Evolutionary conservation across 768 basidiomycete genomes (phyloP).

Genomic region (Aureoboletus auriporus): DNA sequence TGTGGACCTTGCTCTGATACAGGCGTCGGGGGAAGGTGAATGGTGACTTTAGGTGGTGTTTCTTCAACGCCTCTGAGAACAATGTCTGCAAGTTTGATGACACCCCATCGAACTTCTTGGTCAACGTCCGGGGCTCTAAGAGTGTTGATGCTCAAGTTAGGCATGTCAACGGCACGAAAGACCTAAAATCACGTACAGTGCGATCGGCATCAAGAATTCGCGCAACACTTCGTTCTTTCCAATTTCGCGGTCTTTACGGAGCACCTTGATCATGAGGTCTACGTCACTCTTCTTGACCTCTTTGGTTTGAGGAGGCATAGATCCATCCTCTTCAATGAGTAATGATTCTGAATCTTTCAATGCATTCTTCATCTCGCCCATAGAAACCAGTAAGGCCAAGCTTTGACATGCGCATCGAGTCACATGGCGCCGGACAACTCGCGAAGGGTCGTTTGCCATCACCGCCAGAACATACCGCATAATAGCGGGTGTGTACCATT

Average conservation of each 20-base stretch:
- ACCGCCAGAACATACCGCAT: slow-evolving; percentile 87
- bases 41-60: slow-evolving; percentile 78
- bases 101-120: slow-evolving; percentile 85
- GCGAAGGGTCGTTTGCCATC: slow-evolving; percentile 81
- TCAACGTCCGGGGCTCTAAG: slow-evolving; percentile 73
- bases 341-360: slow-evolving; percentile 72
- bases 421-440: slow-evolving; percentile 79
- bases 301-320: slow-evolving; percentile 61
- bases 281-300: slow-evolving; percentile 80
- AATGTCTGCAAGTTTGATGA: slow-evolving; percentile 89
- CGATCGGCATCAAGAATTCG: slow-evolving; percentile 77
- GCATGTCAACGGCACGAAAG: neutral
- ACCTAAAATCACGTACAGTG: slow-evolving; percentile 52
- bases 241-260: slow-evolving; percentile 84
- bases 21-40: slow-evolving; percentile 77
- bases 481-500: slow-evolving; percentile 81
- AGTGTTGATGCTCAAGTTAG: neutral
- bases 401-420: slow-evolving; percentile 84
- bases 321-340: slow-evolving; percentile 85
- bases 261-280: slow-evolving; percentile 79
- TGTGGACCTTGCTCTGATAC: slow-evolving; percentile 57
- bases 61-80: slow-evolving; percentile 82
- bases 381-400: slow-evolving; percentile 76
- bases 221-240: slow-evolving; percentile 76
- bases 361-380: slow-evolving; percentile 85